Percentiles rank a stretch among this genome's conserved stretches.
phyloP scores from a whole-genome alignment of 2,329 filamentous ascomycete genomes.

The Colletotrichum chlorophyti region DNA sequence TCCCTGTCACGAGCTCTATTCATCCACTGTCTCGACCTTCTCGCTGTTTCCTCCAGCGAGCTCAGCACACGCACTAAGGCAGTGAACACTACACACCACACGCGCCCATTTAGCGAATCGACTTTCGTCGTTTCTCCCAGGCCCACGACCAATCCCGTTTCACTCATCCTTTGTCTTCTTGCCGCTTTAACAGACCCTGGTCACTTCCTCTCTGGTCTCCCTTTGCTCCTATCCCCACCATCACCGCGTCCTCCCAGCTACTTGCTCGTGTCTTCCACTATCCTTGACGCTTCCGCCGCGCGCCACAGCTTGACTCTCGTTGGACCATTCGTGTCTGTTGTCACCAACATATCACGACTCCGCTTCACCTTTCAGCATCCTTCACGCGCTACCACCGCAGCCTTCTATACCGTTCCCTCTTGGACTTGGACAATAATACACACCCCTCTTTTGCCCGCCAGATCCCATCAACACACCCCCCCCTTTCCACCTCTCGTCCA shows the following conservation, averaged over 20 bases:
- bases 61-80: slow-evolving; percentile 37
- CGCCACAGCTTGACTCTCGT: slow-evolving; percentile 27
- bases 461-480: slow-evolving; percentile 23
- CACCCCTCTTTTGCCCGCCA: not conserved
- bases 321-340: slow-evolving; percentile 19
- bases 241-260: slow-evolving; percentile 4
- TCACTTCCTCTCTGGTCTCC: slow-evolving; percentile 12
- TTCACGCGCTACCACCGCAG: slow-evolving; percentile 26
- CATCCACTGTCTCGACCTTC: slow-evolving; percentile 23
- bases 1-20: slow-evolving; percentile 17
- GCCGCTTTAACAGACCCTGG: slow-evolving; percentile 32
- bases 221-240: slow-evolving; percentile 17
- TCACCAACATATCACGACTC: slow-evolving; percentile 27
- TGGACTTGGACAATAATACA: no score
- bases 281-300: slow-evolving; percentile 24
- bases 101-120: slow-evolving; percentile 37
- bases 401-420: no score
- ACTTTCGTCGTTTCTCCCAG: slow-evolving; percentile 36
- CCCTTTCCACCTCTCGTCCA: slow-evolving; percentile 16
- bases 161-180: slow-evolving; percentile 18
- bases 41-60: slow-evolving; percentile 33
- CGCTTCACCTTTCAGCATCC: slow-evolving; percentile 27
- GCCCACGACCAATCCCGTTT: slow-evolving; percentile 26
- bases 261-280: slow-evolving; percentile 22
- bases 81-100: slow-evolving; percentile 36